Conservation (phyloP, 1,284 basidiomycete genomes). For the Malassezia sympodialis region DNA sequence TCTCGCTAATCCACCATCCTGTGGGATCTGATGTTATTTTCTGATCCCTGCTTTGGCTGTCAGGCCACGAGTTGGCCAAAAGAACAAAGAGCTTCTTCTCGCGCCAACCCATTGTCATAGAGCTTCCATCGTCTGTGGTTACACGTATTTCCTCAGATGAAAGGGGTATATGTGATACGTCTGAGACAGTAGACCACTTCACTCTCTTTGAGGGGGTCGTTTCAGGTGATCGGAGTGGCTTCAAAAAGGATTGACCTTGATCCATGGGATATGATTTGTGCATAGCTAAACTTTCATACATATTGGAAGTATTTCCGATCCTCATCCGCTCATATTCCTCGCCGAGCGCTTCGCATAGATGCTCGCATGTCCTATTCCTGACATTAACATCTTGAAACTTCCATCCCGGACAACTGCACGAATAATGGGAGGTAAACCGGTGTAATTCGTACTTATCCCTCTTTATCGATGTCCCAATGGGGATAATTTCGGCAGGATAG, state of each 20-base stretch:
- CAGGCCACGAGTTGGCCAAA: slow-evolving; percentile 56
- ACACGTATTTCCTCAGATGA: neutral
- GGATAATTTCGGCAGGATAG: slow-evolving; percentile 3
- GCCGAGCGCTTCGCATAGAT: slow-evolving; percentile 56
- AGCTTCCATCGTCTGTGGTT: neutral
- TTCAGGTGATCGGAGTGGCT: slow-evolving; percentile 16
- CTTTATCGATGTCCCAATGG: slow-evolving; percentile 19
- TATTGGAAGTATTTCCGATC: slow-evolving; percentile 28
- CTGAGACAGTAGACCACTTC: neutral
- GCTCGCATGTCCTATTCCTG: slow-evolving; percentile 58
- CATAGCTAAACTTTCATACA: neutral
- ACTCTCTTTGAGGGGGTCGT: slow-evolving; percentile 50
- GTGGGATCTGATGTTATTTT: slow-evolving; percentile 51
- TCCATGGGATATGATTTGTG: neutral
- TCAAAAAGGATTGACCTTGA: neutral
- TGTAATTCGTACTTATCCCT: slow-evolving; percentile 51
- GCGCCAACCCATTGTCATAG: neutral
- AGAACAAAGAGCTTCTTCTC: slow-evolving; percentile 47
- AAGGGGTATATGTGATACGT: neutral
- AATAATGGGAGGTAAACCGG: slow-evolving; percentile 55
- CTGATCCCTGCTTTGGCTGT: slow-evolving; percentile 1
- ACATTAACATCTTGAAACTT: slow-evolving; percentile 53
- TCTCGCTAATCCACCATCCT: slow-evolving; percentile 63
- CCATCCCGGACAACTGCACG: slow-evolving; percentile 50
- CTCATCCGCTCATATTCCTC: slow-evolving; percentile 56